Evolutionary conservation across 2,329 filamentous ascomycete genomes (phyloP), one percentile per base, ranked within the genome.

Genomic region (Fusarium bactridioides): DNA sequence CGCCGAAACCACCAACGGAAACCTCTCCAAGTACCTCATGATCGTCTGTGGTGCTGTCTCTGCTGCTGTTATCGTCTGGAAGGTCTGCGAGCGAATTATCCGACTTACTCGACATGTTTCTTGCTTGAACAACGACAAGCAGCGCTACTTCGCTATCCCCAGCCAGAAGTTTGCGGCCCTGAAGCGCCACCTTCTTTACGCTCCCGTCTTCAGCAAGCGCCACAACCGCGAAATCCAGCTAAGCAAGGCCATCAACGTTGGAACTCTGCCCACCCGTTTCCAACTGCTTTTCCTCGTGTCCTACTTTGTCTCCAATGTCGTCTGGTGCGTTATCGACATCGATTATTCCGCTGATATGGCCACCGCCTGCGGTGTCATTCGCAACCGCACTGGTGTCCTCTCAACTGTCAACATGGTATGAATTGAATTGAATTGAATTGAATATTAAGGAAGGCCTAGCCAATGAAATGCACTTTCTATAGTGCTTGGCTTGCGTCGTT

Each of bases 51-150:
- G 89, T 59, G 86, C 87, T 56, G 84, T 94, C 57, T 87, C 91
- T 18, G 86, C 81, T 40, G 85, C 87, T 55, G 85, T 95, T 75
- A 85, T 93, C 71, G 75, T 91, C 70, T 95, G 93, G 88, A 90
- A 92, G 69, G 80, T 91, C 70, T 82, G 85, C 61, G 86, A 90
- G 56, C 86, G 88, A 61, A 82, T 92, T 63, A 84, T 89, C 64
- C 89, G 87, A 74, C 92, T 96, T 78, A 84, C 95, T 41, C 90
- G 94, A 71, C 91, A 89, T 31, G 86, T 97, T 48, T 87, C 92
- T 45, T 94, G 91, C 77, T 87, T 97, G 73, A 91, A 89, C 83
- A 94, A 94, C 83, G 92, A 93, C 72, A 91, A 87, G 3, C 94
- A 97, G 80, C 86, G 88, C 68, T 97, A 94, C 84, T 97, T 95